phyloP scores from a whole-genome alignment of 2,329 filamentous ascomycete species.

The Colletotrichum acutatum region DNA sequence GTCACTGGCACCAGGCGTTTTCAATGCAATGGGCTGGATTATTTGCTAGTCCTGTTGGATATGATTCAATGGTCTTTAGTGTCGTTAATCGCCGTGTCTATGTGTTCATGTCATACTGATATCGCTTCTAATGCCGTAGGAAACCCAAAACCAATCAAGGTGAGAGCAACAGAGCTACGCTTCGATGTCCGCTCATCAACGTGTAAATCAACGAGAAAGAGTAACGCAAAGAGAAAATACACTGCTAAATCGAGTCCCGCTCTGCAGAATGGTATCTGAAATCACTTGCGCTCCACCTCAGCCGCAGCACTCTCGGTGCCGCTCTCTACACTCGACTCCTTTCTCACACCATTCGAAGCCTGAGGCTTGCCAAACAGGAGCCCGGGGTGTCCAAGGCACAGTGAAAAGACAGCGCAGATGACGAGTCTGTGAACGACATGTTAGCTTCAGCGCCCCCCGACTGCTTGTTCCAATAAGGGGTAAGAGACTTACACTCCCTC shows the following conservation, averaged over 20 bases:
- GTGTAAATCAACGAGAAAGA: not conserved
- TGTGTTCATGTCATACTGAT: not conserved
- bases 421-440: no score
- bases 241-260: not conserved
- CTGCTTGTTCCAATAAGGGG: no score
- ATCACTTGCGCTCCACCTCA: slow-evolving; percentile 11
- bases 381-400: slow-evolving; percentile 56
- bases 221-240: not conserved
- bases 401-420: slow-evolving; percentile 47
- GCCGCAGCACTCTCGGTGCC: not conserved
- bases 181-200: not conserved
- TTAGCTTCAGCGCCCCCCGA: no score
- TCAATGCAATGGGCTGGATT: no score
- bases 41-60: fast-evolving
- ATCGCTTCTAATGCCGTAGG: not conserved
- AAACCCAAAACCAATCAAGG: not conserved
- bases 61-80: not conserved
- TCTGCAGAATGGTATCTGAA: not conserved
- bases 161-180: not conserved
- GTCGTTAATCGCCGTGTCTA: not conserved
- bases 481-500: slow-evolving; percentile 61
- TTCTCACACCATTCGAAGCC: not conserved
- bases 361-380: slow-evolving; percentile 45
- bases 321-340: slow-evolving; percentile 27
- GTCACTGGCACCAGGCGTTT: no score